Evolutionary conservation across 805 yeast species (phyloP).

Genomic region (Kluyveromyces wickerhamii): DNA sequence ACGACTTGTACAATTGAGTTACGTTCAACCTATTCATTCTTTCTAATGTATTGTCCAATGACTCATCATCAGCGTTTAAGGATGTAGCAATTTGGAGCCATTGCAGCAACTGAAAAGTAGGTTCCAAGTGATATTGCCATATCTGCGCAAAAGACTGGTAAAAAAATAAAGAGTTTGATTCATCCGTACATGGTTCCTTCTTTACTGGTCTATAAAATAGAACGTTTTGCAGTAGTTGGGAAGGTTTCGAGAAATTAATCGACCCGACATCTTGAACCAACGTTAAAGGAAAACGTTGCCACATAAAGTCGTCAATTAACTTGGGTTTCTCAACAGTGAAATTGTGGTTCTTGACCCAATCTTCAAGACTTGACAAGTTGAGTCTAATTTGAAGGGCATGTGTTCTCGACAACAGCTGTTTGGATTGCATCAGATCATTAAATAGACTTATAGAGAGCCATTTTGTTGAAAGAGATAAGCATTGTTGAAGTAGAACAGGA

Average conservation of each 20-base stretch:
- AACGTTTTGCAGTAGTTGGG: conserved; percentile 19
- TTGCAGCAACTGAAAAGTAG: conserved; percentile 72
- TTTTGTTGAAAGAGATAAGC: conserved; percentile 67
- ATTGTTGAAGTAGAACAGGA: conserved; percentile 67
- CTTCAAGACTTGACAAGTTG: conserved; percentile 80
- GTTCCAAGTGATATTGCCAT: conserved; percentile 59
- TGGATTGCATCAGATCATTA: conserved; percentile 60
- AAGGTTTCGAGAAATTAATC: conserved; percentile 17
- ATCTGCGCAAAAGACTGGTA: conserved; percentile 59
- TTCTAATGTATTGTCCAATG: conserved; percentile 21
- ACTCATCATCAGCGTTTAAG: conserved; percentile 29
- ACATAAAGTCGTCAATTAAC: conserved; percentile 31
- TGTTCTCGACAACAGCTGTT: conserved; percentile 64
- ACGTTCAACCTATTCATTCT: conserved; percentile 55
- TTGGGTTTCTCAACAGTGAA: conserved; percentile 26
- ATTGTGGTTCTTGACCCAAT: conserved; percentile 67
- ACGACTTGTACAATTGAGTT: conserved; percentile 58
- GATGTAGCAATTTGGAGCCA: conserved; percentile 85
- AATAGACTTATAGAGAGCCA: conserved; percentile 70
- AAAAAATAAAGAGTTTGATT: conserved; percentile 43
- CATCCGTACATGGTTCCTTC: conserved; percentile 6
- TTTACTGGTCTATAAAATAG: conserved; percentile 19
- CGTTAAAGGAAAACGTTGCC: conserved; percentile 34
- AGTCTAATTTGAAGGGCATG: conserved; percentile 85
- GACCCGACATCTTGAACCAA: conserved; percentile 26